Conservation (phyloP, 2,329 filamentous ascomycete genomes). For the Aspergillus sp. region DNA sequence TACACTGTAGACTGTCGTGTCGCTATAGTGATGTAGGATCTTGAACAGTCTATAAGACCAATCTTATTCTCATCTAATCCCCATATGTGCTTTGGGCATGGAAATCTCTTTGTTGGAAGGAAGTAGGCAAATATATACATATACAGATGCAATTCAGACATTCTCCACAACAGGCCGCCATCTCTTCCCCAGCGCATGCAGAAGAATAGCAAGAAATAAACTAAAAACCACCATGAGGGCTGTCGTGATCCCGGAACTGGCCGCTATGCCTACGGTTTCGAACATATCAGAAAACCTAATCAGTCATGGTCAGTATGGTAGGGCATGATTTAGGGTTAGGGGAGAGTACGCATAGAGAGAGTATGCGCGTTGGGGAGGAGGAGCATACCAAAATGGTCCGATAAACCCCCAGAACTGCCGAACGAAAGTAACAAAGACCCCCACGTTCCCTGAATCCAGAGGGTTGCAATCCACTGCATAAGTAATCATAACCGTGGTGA, state of each 20-base stretch:
- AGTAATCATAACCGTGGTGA: slow-evolving; percentile 55
- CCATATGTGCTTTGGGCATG: no score
- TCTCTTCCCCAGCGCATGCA: slow-evolving; percentile 8
- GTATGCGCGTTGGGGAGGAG: no score
- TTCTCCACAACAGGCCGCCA: slow-evolving; percentile 4
- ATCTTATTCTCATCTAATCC: no score
- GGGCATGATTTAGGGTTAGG: no score
- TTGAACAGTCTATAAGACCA: no score
- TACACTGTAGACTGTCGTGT: no score
- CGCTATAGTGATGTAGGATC: no score
- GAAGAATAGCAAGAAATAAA: slow-evolving; percentile 7
- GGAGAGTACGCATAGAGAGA: no score
- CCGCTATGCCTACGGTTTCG: background rate
- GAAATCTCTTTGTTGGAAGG: no score
- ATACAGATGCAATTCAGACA: no score
- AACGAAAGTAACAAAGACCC: slow-evolving; percentile 55
- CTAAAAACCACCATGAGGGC: slow-evolving; percentile 5
- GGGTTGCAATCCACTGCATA: slow-evolving; percentile 53
- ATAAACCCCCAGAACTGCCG: slow-evolving; percentile 36
- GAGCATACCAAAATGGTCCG: slow-evolving; percentile 32
- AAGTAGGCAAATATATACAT: no score
- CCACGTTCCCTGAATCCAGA: slow-evolving; percentile 48
- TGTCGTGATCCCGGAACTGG: background rate
- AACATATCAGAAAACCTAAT: slow-evolving; percentile 3
- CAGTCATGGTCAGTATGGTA: background rate